Conservation (phyloP, 495 filamentous ascomycete species). For the Cairneyella variabilis region DNA sequence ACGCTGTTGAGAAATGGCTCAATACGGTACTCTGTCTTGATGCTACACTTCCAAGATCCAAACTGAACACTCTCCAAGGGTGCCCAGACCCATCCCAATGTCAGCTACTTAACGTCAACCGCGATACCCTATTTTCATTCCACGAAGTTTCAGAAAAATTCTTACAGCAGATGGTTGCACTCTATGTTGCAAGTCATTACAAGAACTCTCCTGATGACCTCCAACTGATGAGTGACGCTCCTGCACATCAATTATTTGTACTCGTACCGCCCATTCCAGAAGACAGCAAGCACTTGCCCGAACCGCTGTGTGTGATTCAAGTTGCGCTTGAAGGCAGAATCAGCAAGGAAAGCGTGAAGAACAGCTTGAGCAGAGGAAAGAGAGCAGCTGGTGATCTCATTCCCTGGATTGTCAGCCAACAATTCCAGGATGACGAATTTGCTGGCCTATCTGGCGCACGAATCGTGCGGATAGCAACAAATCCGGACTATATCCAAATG, state of each 20-base stretch:
- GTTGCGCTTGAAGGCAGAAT: conserved; percentile 94
- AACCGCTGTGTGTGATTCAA: conserved; percentile 93
- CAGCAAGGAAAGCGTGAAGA: conserved; percentile 85
- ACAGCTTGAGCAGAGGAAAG: conserved; percentile 82
- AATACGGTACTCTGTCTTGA: conserved; percentile 93
- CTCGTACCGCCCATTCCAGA: conserved; percentile 85
- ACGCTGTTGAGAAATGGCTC: conserved; percentile 92
- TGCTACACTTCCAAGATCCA: conserved; percentile 75
- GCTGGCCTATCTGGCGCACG: conserved; percentile 89
- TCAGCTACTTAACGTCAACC: conserved; percentile 88
- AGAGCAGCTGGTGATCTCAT: conserved; percentile 93
- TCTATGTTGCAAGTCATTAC: conserved; percentile 98
- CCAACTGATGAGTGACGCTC: conserved; percentile 96
- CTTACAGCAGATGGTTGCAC: conserved; percentile 94
- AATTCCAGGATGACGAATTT: conserved; percentile 98
- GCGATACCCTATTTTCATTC: conserved; percentile 97
- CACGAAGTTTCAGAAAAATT: conserved; percentile 96
- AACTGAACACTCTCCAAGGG: conserved; percentile 62
- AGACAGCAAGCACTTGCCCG: conserved; percentile 72
- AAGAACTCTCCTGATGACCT: conserved; percentile 98
- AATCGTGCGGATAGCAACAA: conserved; percentile 92
- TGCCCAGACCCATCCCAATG: conserved; percentile 89
- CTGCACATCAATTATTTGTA: conserved; percentile 94
- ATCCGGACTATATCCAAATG: conserved; percentile 87
- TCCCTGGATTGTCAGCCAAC: conserved; percentile 95